Percentiles rank a stretch among this genome's conserved stretches.
Evolutionary conservation across 1,284 basidiomycete genomes (phyloP).

Genomic region (Cutaneotrichosporon daszewskae): DNA sequence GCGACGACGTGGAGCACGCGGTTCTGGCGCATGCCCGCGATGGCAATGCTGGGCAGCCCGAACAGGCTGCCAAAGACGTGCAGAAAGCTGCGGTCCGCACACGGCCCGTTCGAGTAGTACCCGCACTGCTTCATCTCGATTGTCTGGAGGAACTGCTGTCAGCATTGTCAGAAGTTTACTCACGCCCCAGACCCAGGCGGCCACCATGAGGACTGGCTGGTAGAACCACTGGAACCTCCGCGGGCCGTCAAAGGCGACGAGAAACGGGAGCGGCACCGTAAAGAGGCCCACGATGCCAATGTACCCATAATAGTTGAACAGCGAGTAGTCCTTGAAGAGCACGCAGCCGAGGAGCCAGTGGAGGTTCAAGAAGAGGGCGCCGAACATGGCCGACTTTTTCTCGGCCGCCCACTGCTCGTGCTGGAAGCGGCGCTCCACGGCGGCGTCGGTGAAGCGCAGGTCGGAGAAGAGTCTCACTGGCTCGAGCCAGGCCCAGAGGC

Average conservation of each 20-base stretch:
- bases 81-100: background rate
- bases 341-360: constrained; percentile 35
- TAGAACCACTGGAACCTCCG: constrained; percentile 20
- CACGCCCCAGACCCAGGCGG: constrained; percentile 37
- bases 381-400: constrained; percentile 13
- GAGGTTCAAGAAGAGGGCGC: constrained; percentile 34
- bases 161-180: background rate
- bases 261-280: constrained; percentile 33
- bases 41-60: constrained; percentile 65
- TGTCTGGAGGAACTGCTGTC: constrained; percentile 18
- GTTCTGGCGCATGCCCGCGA: constrained; percentile 68
- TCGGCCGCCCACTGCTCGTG: constrained; percentile 26
- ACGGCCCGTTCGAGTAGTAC: background rate
- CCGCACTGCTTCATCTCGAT: constrained; percentile 27
- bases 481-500: too few species aligned
- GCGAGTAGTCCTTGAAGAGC: constrained; percentile 17
- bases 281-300: constrained; percentile 35
- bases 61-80: constrained; percentile 7
- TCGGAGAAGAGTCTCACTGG: too few species aligned
- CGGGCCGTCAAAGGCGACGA: constrained; percentile 33
- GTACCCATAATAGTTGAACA: constrained; percentile 31
- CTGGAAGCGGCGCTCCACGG: constrained; percentile 3
- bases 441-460: too few species aligned
- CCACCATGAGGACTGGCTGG: constrained; percentile 35
- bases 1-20: constrained; percentile 62